Conservation (phyloP, 768 basidiomycete genomes). For the Pleurotus eryngii region DNA sequence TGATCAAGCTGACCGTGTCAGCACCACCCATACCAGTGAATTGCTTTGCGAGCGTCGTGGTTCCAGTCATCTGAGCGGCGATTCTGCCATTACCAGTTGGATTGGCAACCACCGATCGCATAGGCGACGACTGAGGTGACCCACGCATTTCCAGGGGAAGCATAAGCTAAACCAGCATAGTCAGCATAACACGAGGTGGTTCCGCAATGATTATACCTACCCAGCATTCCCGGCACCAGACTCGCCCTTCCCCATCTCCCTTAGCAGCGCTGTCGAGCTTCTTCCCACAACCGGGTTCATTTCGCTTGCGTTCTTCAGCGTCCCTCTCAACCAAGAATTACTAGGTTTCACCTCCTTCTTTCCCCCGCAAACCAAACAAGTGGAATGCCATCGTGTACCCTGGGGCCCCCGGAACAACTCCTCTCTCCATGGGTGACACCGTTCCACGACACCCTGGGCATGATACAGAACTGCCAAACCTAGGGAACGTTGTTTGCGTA, state of each 20-base stretch:
- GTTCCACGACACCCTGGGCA: slow-evolving; percentile 75
- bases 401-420: slow-evolving; percentile 86
- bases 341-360: slow-evolving; percentile 41
- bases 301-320: slow-evolving; percentile 47
- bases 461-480: slow-evolving; percentile 55
- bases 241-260: slow-evolving; percentile 59
- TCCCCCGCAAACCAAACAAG: slow-evolving; percentile 80
- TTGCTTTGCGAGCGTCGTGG: slow-evolving; percentile 71
- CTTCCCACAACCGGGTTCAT: slow-evolving; percentile 78
- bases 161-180: slow-evolving; percentile 41
- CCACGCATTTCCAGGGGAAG: slow-evolving; percentile 46
- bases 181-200: slow-evolving; percentile 10
- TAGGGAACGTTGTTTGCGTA: slow-evolving; percentile 36
- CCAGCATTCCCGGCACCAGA: slow-evolving; percentile 85
- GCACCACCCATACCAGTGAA: slow-evolving; percentile 58
- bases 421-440: slow-evolving; percentile 81
- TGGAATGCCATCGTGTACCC: slow-evolving; percentile 75
- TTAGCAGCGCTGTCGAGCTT: slow-evolving; percentile 81
- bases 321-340: slow-evolving; percentile 32
- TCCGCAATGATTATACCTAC: slow-evolving; percentile 37
- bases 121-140: slow-evolving; percentile 52
- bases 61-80: slow-evolving; percentile 60
- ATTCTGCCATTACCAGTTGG: slow-evolving; percentile 42
- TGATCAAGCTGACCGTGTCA: slow-evolving; percentile 35
- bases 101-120: slow-evolving; percentile 43